phyloP scores from a whole-genome alignment of 1,284 basidiomycete genomes.

The Microbotryum saponariae region DNA sequence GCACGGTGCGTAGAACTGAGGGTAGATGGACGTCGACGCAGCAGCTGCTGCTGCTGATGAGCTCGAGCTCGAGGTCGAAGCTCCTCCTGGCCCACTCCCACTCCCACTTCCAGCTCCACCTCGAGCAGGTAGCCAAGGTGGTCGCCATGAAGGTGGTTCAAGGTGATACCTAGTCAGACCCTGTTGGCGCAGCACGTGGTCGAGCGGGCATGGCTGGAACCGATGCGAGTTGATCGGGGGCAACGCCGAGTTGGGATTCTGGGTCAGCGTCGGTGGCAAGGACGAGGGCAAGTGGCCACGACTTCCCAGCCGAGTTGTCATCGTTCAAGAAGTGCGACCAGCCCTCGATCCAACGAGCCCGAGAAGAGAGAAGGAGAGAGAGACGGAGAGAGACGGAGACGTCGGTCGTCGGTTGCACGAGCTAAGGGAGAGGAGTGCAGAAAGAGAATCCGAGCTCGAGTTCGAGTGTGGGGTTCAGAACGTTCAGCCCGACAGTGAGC shows the following conservation, averaged over 20 bases:
- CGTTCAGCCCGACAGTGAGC: too few relatives aligned
- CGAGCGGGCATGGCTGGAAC: conserved; percentile 13
- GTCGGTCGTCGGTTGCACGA: too few relatives aligned
- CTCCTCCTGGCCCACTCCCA: not conserved
- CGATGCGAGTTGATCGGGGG: conserved; percentile 12
- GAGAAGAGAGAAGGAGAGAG: too few relatives aligned
- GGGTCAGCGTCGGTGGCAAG: not conserved
- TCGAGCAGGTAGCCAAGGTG: conserved; percentile 17
- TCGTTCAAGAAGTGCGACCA: too few relatives aligned
- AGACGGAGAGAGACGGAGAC: too few relatives aligned
- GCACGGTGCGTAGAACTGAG: conserved; percentile 75
- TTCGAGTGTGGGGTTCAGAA: too few relatives aligned
- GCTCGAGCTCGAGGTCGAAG: not conserved
- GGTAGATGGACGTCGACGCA: conserved; percentile 45
- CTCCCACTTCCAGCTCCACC: not conserved
- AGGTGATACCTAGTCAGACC: conserved; percentile 25
- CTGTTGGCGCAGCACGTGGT: conserved; percentile 20
- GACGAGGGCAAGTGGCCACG: too few relatives aligned
- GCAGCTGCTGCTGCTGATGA: not conserved
- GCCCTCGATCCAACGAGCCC: too few relatives aligned
- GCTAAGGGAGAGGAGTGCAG: too few relatives aligned
- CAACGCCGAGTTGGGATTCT: not conserved
- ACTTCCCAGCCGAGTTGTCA: too few relatives aligned
- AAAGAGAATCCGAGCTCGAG: too few relatives aligned
- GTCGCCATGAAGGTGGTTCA: conserved; percentile 25